Evolutionary conservation across 148 eudicot species (phyloP).

Genomic region (Salicornia ramosissima): DNA sequence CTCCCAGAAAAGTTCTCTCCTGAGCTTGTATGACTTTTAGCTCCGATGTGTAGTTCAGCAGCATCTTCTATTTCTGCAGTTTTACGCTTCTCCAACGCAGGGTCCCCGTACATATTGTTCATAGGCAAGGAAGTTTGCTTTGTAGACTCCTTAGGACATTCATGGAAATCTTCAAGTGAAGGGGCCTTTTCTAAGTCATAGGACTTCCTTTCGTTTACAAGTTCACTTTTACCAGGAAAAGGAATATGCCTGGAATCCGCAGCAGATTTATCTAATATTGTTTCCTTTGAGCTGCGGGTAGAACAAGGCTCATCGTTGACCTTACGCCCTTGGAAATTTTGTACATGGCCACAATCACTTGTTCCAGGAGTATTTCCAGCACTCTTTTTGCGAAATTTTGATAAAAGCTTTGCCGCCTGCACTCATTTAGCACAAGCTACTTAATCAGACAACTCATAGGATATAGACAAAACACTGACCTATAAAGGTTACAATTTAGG

Average conservation of each 20-base stretch:
- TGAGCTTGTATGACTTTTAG: constrained; percentile 24
- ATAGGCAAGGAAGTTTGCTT: constrained; percentile 16
- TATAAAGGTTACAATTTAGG: not conserved
- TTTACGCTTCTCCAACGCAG: constrained; percentile 26
- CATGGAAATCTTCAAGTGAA: constrained; percentile 21
- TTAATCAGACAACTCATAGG: not conserved
- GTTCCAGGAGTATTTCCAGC: constrained; percentile 27
- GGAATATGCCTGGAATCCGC: constrained; percentile 18
- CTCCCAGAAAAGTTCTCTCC: constrained; percentile 34
- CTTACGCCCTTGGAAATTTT: constrained; percentile 23
- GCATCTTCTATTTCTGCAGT: constrained; percentile 30
- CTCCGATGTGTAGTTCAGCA: constrained; percentile 27
- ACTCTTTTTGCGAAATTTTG: constrained; percentile 45
- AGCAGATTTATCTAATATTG: constrained; percentile 12
- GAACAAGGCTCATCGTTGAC: constrained; percentile 20
- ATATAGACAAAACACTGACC: not conserved
- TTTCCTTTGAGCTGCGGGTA: constrained; percentile 21
- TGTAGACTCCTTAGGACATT: constrained; percentile 21
- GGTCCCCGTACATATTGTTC: constrained; percentile 26
- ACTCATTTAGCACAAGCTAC: constrained; percentile 18
- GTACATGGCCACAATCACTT: constrained; percentile 26
- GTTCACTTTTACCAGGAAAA: constrained; percentile 21
- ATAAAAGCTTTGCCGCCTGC: constrained; percentile 56
- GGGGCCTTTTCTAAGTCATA: constrained; percentile 11
- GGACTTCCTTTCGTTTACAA: constrained; percentile 17